phyloP scores from a whole-genome alignment of 371 early-diverging fungal genomes.

The Mucor indicus region DNA sequence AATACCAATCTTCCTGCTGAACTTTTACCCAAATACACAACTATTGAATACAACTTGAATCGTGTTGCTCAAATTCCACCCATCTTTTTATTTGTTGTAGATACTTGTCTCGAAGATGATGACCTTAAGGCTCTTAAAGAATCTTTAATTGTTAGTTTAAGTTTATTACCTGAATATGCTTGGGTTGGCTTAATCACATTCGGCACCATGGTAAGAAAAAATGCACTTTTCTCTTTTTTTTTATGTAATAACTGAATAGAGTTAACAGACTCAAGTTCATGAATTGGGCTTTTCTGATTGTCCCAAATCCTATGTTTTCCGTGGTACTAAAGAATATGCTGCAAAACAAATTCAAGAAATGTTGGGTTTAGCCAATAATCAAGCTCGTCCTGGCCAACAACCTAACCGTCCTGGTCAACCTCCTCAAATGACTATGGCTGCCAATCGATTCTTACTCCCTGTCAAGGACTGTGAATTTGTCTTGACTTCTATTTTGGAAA shows the following conservation, averaged over 20 bases:
- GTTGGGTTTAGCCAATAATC: slow-evolving; percentile 72
- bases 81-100: slow-evolving; percentile 97
- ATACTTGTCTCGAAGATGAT: slow-evolving; percentile 95
- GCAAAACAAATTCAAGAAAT: slow-evolving; percentile 95
- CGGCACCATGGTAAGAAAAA: slow-evolving; percentile 92
- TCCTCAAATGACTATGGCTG: slow-evolving; percentile 46
- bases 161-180: slow-evolving; percentile 90
- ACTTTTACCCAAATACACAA: slow-evolving; percentile 91
- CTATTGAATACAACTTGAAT: slow-evolving; percentile 95
- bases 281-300: slow-evolving; percentile 93
- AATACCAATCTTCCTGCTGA: slow-evolving; percentile 96
- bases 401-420: slow-evolving; percentile 64
- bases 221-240: background rate
- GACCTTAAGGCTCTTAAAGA: slow-evolving; percentile 97
- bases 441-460: slow-evolving; percentile 84
- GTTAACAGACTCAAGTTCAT: slow-evolving; percentile 81
- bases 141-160: slow-evolving; percentile 86
- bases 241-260: background rate
- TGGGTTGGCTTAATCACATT: slow-evolving; percentile 97
- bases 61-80: slow-evolving; percentile 85
- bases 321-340: slow-evolving; percentile 96
- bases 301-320: slow-evolving; percentile 97
- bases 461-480: slow-evolving; percentile 94
- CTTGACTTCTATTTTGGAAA: slow-evolving; percentile 91
- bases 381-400: slow-evolving; percentile 57